phyloP scores from a whole-genome alignment of 139 green algal species.

The Coccomyxa sp. region DNA sequence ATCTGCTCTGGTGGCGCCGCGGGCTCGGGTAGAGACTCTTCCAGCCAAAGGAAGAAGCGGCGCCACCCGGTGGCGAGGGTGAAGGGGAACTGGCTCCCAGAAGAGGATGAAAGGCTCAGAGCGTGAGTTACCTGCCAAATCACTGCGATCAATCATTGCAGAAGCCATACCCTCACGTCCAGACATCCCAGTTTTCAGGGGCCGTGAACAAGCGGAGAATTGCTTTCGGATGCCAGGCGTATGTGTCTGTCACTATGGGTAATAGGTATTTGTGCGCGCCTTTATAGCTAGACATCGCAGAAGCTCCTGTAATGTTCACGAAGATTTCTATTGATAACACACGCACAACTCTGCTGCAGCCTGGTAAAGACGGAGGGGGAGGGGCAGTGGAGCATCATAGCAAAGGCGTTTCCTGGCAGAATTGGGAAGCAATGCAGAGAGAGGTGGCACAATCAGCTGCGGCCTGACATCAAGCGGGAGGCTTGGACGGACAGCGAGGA shows the following conservation, averaged over 20 bases:
- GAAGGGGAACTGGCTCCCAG: conserved; percentile 27
- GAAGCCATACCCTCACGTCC: too few species aligned
- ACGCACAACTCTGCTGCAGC: too few species aligned
- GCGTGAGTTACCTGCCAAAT: too few species aligned
- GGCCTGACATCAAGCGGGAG: conserved; percentile 23
- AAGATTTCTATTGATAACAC: too few species aligned
- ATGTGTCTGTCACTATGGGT: too few species aligned
- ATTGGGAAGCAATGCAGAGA: conserved; percentile 36
- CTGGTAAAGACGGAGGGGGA: conserved; percentile 18
- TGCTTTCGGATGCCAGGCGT: too few species aligned
- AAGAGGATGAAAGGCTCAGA: conserved; percentile 19
- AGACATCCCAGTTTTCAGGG: too few species aligned
- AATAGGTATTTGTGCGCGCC: too few species aligned
- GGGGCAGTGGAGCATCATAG: conserved; percentile 27
- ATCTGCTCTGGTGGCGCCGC: neutral
- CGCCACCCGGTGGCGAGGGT: conserved; percentile 20
- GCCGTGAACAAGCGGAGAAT: too few species aligned
- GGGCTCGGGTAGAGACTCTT: neutral
- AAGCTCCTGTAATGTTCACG: too few species aligned
- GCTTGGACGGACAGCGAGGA: conserved; percentile 29
- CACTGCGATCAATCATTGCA: too few species aligned
- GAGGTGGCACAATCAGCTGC: conserved; percentile 32
- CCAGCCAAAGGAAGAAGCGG: conserved; percentile 6
- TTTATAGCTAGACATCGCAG: too few species aligned
- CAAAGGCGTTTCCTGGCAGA: conserved; percentile 17